A percentile compares a stretch with the other conserved stretches of the same genome.
Conservation (phyloP, 306 rosid genomes). For the Lotus japonicus region DNA sequence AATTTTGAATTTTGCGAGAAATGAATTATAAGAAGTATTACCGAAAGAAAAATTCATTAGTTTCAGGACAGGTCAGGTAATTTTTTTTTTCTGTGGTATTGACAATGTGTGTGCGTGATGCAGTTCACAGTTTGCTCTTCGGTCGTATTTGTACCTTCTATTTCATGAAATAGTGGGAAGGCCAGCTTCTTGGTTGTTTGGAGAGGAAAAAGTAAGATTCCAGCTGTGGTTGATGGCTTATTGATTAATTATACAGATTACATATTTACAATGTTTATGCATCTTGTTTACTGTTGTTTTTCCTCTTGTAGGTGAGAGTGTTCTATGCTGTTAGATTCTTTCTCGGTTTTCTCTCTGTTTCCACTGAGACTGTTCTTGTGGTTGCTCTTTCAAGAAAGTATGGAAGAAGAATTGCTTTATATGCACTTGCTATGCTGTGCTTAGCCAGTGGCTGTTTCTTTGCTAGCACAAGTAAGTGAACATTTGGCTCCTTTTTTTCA, state of each 20-base stretch:
- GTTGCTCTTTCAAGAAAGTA: conserved; percentile 87
- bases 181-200: conserved; percentile 78
- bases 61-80: neutral
- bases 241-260: neutral
- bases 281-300: conserved; percentile 21
- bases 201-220: conserved; percentile 71
- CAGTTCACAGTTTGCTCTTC: conserved; percentile 97
- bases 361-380: conserved; percentile 73
- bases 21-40: neutral
- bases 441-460: conserved; percentile 95
- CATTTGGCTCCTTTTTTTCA: neutral
- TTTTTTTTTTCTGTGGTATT: neutral
- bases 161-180: conserved; percentile 86
- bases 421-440: conserved; percentile 95
- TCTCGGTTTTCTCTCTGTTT: conserved; percentile 79
- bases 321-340: conserved; percentile 84
- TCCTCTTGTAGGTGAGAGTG: conserved; percentile 67
- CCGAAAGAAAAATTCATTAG: neutral
- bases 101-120: conserved; percentile 24
- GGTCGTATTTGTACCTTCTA: conserved; percentile 81
- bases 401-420: conserved; percentile 86
- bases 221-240: neutral
- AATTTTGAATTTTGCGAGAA: neutral
- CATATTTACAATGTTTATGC: neutral
- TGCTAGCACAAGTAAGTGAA: conserved; percentile 91